Evolutionary conservation across 495 filamentous ascomycete genomes (phyloP).

Genomic region (Rostrohypoxylon terebratum): DNA sequence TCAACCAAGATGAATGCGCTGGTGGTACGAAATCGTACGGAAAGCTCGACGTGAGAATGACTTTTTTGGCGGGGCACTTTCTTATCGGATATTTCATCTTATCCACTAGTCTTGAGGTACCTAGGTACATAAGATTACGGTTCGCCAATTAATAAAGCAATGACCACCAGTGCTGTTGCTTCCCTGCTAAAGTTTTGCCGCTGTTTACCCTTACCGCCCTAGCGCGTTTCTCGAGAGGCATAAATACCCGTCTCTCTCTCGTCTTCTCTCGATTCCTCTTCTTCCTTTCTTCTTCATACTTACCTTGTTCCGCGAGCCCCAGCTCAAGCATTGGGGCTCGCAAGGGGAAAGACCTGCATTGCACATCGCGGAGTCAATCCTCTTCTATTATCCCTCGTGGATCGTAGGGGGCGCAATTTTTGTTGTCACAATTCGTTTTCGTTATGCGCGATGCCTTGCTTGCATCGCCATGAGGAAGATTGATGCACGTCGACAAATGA

Average conservation of each 20-base stretch:
- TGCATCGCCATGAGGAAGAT: not conserved
- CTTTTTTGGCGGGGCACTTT: slow-evolving; percentile 45
- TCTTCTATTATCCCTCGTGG: slow-evolving; percentile 4
- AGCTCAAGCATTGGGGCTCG: slow-evolving; percentile 2
- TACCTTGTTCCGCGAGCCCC: slow-evolving; percentile 1
- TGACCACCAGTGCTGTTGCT: not conserved
- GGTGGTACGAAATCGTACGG: not conserved
- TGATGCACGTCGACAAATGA: not conserved
- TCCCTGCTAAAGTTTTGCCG: not conserved
- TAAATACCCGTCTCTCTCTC: not conserved
- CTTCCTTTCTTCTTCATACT: slow-evolving; percentile 3
- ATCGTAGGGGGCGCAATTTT: slow-evolving; percentile 4
- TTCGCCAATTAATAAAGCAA: not conserved
- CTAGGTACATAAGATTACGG: not conserved
- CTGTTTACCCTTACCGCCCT: not conserved
- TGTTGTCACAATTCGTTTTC: not conserved
- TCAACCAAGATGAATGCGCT: not conserved
- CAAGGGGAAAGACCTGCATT: not conserved
- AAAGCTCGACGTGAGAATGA: slow-evolving; percentile 3
- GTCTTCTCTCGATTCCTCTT: not conserved
- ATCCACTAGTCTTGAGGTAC: slow-evolving; percentile 19
- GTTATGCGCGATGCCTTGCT: not conserved
- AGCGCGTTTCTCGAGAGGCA: not conserved
- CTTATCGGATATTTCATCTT: slow-evolving; percentile 43
- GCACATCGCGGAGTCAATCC: not conserved